phyloP scores from a whole-genome alignment of 2,329 filamentous ascomycete genomes.

The Aspergillus sp. region DNA sequence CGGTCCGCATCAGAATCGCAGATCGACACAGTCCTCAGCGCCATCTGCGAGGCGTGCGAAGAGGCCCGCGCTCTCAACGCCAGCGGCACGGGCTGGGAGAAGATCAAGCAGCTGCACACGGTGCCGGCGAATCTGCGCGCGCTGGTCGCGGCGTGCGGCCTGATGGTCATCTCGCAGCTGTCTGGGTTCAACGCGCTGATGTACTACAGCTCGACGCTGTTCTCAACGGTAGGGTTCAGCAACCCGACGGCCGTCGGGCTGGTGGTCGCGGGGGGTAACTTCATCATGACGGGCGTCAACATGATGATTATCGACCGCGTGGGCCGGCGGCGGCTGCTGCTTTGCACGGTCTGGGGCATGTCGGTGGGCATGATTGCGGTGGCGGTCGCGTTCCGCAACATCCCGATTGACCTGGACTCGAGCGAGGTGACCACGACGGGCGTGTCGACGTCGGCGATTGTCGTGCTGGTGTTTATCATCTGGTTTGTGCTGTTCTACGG shows the following conservation, averaged over 20 bases:
- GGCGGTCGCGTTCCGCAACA: constrained; percentile 47
- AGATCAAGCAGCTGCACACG: constrained; percentile 48
- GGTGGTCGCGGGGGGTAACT: constrained; percentile 35
- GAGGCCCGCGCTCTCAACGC: constrained; percentile 40
- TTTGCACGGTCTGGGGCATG: constrained; percentile 48
- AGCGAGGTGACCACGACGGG: constrained; percentile 21
- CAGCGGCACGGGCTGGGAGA: constrained; percentile 41
- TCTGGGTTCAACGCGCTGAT: constrained; percentile 47
- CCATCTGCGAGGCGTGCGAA: constrained; percentile 42
- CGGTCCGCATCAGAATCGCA: constrained; percentile 36
- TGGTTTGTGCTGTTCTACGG: constrained; percentile 47
- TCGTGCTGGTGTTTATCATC: constrained; percentile 46
- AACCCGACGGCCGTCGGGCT: constrained; percentile 48
- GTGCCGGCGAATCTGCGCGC: constrained; percentile 37
- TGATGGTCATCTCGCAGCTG: constrained; percentile 54
- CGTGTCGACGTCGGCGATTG: constrained; percentile 35
- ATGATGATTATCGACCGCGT: constrained; percentile 46
- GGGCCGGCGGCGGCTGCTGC: constrained; percentile 46
- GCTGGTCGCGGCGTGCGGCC: constrained; percentile 46
- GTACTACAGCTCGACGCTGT: constrained; percentile 46
- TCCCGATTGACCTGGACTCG: constrained; percentile 45
- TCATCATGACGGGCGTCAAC: constrained; percentile 51
- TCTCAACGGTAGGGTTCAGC: constrained; percentile 49
- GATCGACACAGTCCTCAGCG: constrained; percentile 44
- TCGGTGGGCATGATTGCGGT: constrained; percentile 41